Evolutionary conservation across 768 basidiomycete genomes (phyloP), one percentile per base, ranked within the genome.

Genomic region (Neoboletus subvelutipes): DNA sequence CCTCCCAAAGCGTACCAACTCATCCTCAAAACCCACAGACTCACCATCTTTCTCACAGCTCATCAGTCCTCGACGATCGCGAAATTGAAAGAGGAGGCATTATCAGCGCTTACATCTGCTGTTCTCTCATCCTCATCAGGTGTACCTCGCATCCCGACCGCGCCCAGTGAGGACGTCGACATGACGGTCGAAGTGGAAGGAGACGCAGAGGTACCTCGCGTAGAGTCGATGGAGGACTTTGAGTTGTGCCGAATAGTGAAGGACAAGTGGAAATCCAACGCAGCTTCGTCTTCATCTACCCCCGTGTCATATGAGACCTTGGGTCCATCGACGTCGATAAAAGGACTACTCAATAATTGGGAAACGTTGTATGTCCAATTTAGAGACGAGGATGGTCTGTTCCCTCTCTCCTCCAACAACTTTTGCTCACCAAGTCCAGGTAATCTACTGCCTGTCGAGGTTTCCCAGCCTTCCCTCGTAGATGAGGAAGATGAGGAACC

Each of bases 21-120:
- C 17, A 77, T 83, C n/a, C 70, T 90, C 61, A 89, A 87, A 65
- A 86, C 88, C 0, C 87, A 90, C 75, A 88, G 83, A 60, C 73
- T 87, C 50, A 85, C 85, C 7, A 74, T 90, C 61, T 78, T 87
- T 63, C 72, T 86, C 59, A 82, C 84, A 8, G 77, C 79, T 11
- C 71, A 78, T 41, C 84, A 82, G 9, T 78, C 77, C 34, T 78
- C 78, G 10, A 82, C 81, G 6, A 75, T 92, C 65, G 76, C 71
- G 13, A 73, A 75, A n/a, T 62, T 90, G 41, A 91, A 91, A 66
- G 71, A 76, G 37, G 85, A 90, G 51, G 83, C 81, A 1, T 68
- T 90, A 1, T 79, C 80, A 0, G 88, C 88, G 9, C 77, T 92
- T 34, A 71, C 72, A 11, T 78, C 84, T 1, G 73, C 79, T 36